Conservation (phyloP, 495 filamentous ascomycete species). For the Aspergillus biplanus region DNA sequence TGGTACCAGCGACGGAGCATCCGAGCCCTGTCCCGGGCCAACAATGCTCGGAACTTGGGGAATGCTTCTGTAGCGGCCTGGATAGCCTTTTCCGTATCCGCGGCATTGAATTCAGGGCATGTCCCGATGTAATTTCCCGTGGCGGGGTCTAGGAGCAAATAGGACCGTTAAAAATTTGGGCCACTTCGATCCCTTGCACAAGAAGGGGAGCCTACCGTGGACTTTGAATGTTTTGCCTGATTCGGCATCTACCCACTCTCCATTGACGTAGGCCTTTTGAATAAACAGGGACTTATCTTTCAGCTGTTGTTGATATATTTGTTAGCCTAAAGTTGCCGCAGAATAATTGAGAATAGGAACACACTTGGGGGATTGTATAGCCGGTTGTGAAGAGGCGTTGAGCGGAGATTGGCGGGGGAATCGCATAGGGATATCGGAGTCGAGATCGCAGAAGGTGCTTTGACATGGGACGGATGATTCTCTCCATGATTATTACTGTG, state of each 20-base stretch:
- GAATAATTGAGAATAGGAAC: conserved; percentile 9
- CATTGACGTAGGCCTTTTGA: conserved; percentile 81
- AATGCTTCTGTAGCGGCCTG: conserved; percentile 75
- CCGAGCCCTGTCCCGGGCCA: conserved; percentile 78
- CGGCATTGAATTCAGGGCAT: conserved; percentile 76
- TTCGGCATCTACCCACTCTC: conserved; percentile 76
- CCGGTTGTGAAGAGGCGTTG: conserved; percentile 49
- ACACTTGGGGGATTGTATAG: conserved; percentile 46
- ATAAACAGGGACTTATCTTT: conserved; percentile 84
- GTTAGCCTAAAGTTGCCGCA: conserved; percentile 1
- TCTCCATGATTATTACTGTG: conserved; percentile 39
- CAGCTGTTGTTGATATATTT: conserved; percentile 52
- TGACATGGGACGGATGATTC: conserved; percentile 41
- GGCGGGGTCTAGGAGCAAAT: conserved; percentile 68
- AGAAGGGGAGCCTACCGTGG: conserved; percentile 50
- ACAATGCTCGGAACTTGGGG: conserved; percentile 70
- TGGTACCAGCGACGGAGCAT: conserved; percentile 91
- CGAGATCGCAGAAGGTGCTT: conserved; percentile 43
- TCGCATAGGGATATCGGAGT: conserved; percentile 43
- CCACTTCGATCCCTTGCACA: neutral
- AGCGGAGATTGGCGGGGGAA: conserved; percentile 38
- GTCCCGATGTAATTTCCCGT: conserved; percentile 79
- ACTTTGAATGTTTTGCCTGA: conserved; percentile 84
- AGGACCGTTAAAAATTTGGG: neutral
- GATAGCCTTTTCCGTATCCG: conserved; percentile 80